Evolutionary conservation across 2,329 filamentous ascomycete genomes (phyloP).

Genomic region (Ascochyta clinopodiicola): DNA sequence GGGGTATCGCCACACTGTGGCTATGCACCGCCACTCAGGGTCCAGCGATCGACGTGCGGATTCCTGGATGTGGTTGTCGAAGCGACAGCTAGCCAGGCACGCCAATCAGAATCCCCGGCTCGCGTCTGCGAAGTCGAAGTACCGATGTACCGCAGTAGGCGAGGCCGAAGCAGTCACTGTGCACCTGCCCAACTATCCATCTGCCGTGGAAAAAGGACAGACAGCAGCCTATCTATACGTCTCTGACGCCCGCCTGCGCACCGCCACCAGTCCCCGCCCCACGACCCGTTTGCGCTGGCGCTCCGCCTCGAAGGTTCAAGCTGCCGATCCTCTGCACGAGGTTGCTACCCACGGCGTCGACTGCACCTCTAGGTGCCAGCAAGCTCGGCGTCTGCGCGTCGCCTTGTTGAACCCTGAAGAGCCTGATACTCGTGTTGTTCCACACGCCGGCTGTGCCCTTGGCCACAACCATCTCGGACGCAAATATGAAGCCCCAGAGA

Average conservation of each 20-base stretch:
- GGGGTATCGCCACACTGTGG: conserved; percentile 12
- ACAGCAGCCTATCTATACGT: conserved; percentile 36
- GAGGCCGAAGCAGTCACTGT: conserved; percentile 4
- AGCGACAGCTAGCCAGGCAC: conserved; percentile 25
- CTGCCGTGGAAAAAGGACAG: not conserved
- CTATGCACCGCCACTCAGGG: conserved; percentile 20
- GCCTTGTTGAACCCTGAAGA: conserved; percentile 90
- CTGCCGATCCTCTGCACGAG: conserved; percentile 86
- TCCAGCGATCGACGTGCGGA: conserved; percentile 26
- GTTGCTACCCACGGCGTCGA: conserved; percentile 91
- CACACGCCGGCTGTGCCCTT: conserved; percentile 91
- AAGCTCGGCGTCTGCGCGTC: conserved; percentile 80
- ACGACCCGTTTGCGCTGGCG: conserved; percentile 31
- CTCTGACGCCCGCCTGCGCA: conserved; percentile 38
- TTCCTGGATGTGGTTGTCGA: not conserved
- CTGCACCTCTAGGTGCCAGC: conserved; percentile 84
- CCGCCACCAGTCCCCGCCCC: conserved; percentile 25
- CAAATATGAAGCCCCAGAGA: conserved; percentile 92
- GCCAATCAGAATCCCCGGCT: conserved; percentile 31
- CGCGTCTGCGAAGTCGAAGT: not conserved
- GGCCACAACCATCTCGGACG: conserved; percentile 84
- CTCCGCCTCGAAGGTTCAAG: conserved; percentile 68
- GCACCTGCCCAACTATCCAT: not conserved
- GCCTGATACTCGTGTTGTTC: conserved; percentile 86
- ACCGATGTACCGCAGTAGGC: conserved; percentile 6